These are phyloP conservation scores for Colletotrichum tamarilloi DNA, from an alignment of 2,329 filamentous ascomycete genomes.

Conservation along the genomic window DNA sequence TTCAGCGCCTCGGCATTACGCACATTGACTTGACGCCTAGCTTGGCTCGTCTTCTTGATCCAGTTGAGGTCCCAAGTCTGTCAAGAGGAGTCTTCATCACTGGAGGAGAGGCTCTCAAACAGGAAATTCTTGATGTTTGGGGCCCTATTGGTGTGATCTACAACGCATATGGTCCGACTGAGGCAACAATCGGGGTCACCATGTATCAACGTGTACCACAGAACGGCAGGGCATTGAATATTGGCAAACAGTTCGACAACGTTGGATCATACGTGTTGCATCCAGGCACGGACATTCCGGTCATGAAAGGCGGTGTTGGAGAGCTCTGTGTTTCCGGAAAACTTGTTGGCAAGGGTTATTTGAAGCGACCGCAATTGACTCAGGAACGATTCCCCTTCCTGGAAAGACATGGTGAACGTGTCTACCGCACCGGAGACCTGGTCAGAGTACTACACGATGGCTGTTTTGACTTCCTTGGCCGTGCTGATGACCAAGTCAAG, in stretches of 20 bases:
- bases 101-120: slow-evolving; percentile 87
- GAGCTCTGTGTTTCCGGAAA: slow-evolving; percentile 90
- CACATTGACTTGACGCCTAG: slow-evolving; percentile 94
- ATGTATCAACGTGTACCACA: slow-evolving; percentile 85
- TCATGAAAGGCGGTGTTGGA: slow-evolving; percentile 82
- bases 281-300: slow-evolving; percentile 75
- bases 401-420: slow-evolving; percentile 63
- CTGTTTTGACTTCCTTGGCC: slow-evolving; percentile 87
- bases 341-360: slow-evolving; percentile 89
- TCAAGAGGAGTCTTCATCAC: slow-evolving; percentile 92
- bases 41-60: slow-evolving; percentile 81
- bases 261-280: slow-evolving; percentile 85
- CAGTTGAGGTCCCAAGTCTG: slow-evolving; percentile 82
- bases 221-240: slow-evolving; percentile 87
- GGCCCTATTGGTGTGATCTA: slow-evolving; percentile 84
- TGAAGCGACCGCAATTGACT: slow-evolving; percentile 84
- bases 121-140: slow-evolving; percentile 90
- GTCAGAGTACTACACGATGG: slow-evolving; percentile 84
- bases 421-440: slow-evolving; percentile 91
- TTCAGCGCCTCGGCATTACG: slow-evolving; percentile 79
- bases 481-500: slow-evolving; percentile 93
- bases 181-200: slow-evolving; percentile 92
- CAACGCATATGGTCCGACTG: slow-evolving; percentile 93
- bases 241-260: slow-evolving; percentile 87
- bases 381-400: slow-evolving; percentile 79